Evolutionary conservation across 1,284 basidiomycete genomes (phyloP).

Genomic region (Tranzscheliella williamsii): DNA sequence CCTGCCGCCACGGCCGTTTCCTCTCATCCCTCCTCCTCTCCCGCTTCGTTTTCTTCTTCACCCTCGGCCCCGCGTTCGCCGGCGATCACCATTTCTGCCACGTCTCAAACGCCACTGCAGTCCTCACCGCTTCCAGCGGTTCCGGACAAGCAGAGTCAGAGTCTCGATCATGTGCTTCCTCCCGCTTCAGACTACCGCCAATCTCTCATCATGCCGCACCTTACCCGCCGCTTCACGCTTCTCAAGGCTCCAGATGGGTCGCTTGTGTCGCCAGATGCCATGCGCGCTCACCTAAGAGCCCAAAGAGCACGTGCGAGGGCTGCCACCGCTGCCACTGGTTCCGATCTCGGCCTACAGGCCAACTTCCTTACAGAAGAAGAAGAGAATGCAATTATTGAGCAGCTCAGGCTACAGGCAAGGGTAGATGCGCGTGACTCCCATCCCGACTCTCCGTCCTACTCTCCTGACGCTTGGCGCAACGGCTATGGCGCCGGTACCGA

Average conservation of each 20-base stretch:
- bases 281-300: conserved; percentile 51
- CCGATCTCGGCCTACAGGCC: conserved; percentile 5
- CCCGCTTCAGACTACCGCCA: conserved; percentile 44
- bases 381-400: conserved; percentile 54
- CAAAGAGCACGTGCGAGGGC: conserved; percentile 51
- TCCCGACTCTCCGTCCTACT: conserved; percentile 4
- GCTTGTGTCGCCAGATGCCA: conserved; percentile 52
- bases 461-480: conserved; percentile 16
- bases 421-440: conserved; percentile 33
- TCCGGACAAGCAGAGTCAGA: too few relatives aligned
- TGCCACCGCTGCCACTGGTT: conserved; percentile 16
- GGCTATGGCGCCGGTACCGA: conserved; percentile 41
- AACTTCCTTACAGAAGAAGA: conserved; percentile 55
- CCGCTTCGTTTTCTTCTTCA: too few relatives aligned
- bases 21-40: too few relatives aligned
- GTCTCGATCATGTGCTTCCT: conserved; percentile 34
- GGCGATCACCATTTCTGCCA: too few relatives aligned
- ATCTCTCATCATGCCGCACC: conserved; percentile 56
- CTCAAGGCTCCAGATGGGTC: conserved; percentile 49
- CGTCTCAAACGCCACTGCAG: too few relatives aligned
- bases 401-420: conserved; percentile 40
- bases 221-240: conserved; percentile 50
- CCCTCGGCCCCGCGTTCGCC: too few relatives aligned
- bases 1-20: background rate
- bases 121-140: too few relatives aligned